These are phyloP conservation scores for Croton setiger DNA, from an alignment of 441 rosid genomes.

Conservation along the genomic window DNA sequence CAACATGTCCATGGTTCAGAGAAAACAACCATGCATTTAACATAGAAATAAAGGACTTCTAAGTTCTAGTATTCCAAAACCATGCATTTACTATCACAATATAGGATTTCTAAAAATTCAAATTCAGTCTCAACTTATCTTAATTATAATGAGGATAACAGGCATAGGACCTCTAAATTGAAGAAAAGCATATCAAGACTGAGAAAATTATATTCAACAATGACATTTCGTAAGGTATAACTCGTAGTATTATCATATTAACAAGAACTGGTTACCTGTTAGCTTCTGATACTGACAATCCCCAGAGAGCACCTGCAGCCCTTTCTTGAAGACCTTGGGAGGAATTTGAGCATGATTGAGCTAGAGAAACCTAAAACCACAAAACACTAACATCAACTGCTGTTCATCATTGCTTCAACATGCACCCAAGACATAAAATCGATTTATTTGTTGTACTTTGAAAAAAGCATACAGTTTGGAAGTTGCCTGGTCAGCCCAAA, in stretches of 20 bases:
- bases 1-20: neutral
- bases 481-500: neutral
- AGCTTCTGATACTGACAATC: conserved; percentile 55
- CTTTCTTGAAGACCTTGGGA: conserved; percentile 56
- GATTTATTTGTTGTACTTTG: neutral
- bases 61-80: neutral
- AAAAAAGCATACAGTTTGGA: neutral
- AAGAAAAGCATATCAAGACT: neutral
- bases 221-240: neutral
- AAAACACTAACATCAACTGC: neutral
- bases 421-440: neutral
- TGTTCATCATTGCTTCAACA: neutral
- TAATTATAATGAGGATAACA: neutral
- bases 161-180: neutral
- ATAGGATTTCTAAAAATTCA: conserved; percentile 1
- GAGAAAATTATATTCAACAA: neutral
- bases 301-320: conserved; percentile 64
- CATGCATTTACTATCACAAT: conserved; percentile 4
- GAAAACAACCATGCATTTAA: conserved; percentile 1
- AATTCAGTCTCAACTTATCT: neutral
- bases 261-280: conserved; percentile 33
- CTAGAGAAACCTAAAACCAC: conserved; percentile 43
- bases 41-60: conserved; percentile 4
- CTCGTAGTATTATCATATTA: neutral
- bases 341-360: conserved; percentile 42